Conservation (phyloP, 2,329 filamentous ascomycete species). For the Graphilbum ipis-grandicollis region DNA sequence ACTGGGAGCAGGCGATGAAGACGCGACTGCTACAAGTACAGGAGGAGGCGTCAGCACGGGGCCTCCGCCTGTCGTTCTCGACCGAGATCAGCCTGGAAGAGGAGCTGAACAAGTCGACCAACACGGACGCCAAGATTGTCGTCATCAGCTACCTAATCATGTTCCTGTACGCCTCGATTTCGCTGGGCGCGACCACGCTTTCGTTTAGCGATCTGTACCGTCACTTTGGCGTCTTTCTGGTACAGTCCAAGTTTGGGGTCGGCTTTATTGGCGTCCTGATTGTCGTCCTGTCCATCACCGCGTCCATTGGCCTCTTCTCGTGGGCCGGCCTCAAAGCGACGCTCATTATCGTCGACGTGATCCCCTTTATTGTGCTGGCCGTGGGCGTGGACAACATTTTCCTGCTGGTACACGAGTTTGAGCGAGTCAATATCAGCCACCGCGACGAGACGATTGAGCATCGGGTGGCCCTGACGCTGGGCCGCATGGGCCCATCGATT, state of each 20-base stretch:
- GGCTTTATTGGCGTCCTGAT: constrained; percentile 92
- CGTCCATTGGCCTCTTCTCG: constrained; percentile 88
- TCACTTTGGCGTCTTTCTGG: constrained; percentile 69
- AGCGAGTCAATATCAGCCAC: constrained; percentile 81
- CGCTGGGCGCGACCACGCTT: constrained; percentile 74
- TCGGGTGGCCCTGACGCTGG: constrained; percentile 72
- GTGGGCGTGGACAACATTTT: constrained; percentile 99
- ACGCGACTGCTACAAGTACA: constrained; percentile 60
- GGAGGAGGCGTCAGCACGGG: constrained; percentile 57
- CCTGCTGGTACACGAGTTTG: constrained; percentile 94
- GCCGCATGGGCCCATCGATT: constrained; percentile 92
- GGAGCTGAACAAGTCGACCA: constrained; percentile 94
- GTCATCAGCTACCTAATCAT: constrained; percentile 95
- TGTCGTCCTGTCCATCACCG: constrained; percentile 91
- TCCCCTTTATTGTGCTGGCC: constrained; percentile 89
- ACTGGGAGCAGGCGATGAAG: constrained; percentile 75
- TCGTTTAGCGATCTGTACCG: constrained; percentile 59
- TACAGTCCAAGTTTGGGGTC: constrained; percentile 92
- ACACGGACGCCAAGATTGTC: constrained; percentile 94
- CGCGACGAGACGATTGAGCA: constrained; percentile 78
- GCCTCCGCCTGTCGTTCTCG: constrained; percentile 79
- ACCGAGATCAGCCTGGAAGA: constrained; percentile 91
- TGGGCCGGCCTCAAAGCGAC: constrained; percentile 86
- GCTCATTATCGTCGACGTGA: constrained; percentile 94
- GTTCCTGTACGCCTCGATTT: constrained; percentile 92